Evolutionary conservation across 352 stramenopile species (phyloP), one percentile per base, ranked within the genome.

Genomic region (Phytopythium helicoides): DNA sequence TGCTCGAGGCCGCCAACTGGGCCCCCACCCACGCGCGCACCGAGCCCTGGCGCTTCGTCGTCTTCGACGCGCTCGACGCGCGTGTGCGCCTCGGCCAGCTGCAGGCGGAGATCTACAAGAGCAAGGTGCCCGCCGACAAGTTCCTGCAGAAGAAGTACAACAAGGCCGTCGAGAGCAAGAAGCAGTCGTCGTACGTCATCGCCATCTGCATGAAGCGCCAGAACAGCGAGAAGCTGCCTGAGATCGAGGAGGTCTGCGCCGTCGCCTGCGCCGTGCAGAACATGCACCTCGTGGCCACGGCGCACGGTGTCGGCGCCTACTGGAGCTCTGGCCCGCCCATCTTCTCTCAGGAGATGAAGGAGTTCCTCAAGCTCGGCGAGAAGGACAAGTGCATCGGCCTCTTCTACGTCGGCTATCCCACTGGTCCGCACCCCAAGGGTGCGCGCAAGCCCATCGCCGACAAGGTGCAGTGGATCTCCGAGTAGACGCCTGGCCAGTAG

Each of bases 181-280:
- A 63, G 19, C 52, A 66, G 33, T 78, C 81, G 22, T 91, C 80
- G 47, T 75, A 89, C 61, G 81, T 92, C 21, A 85, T 94, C 51
- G 82, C 85, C 48, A 91, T 94, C 54, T 88, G 78, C 68, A 87
- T 94, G 74, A 88, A 94, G 74, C 85, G 85, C 54, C 85, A 94
- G 55, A 71, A 81, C 49, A 91, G 78, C 64, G 77, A 88, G 56
- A 79, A 79, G 28, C 71, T 94, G 38, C 82, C 85, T 3, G 85
- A 94, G 58, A 71, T 86, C 57, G 85, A 94, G 65, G 85, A 94
- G 51, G 64, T 94, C 31, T 86, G 74, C 47, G 64, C 82, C 0
- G 75, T 88, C 9, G 85, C 85, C 7, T 87, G 71, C 28, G 85
- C 85, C 15, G 82, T 94, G 47, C 82, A 94, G 58, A 94, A 94